Conservation (phyloP, 2,329 filamentous ascomycete species). For the Ophiosphaerella herpotricha region DNA sequence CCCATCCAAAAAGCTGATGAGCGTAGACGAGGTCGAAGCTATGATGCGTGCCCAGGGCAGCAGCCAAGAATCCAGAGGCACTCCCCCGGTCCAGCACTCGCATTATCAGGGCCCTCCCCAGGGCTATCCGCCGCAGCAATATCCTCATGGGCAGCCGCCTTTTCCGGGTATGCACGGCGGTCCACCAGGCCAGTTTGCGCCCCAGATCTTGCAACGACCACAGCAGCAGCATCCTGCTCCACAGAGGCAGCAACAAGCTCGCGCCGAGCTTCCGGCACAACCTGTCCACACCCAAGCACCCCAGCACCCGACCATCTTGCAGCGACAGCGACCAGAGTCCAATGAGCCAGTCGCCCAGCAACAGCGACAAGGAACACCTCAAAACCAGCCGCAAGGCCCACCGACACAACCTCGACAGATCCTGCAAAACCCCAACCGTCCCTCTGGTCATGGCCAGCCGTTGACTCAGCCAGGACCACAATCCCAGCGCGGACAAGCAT, state of each 20-base stretch:
- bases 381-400: slow-evolving; percentile 48
- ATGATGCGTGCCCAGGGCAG: slow-evolving; percentile 77
- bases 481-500: slow-evolving; percentile 40
- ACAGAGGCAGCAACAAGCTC: slow-evolving; percentile 50
- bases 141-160: slow-evolving; percentile 34
- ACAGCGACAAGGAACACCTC: slow-evolving; percentile 31
- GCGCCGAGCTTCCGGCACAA: slow-evolving; percentile 51
- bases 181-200: slow-evolving; percentile 51
- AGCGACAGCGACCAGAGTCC: slow-evolving; percentile 36
- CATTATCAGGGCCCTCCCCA: slow-evolving; percentile 5
- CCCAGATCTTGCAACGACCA: slow-evolving; percentile 56
- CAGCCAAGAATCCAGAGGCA: slow-evolving; percentile 16
- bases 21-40: slow-evolving; percentile 94
- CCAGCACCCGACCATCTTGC: slow-evolving; percentile 43
- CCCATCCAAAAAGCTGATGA: slow-evolving; percentile 78
- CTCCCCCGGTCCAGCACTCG: slow-evolving; percentile 37
- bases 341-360: slow-evolving; percentile 29
- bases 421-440: slow-evolving; percentile 76
- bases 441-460: slow-evolving; percentile 51
- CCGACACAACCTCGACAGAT: slow-evolving; percentile 68
- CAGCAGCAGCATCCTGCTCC: slow-evolving; percentile 47
- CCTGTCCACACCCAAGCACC: slow-evolving; percentile 31
- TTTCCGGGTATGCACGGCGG: slow-evolving; percentile 45
- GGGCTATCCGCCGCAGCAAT: slow-evolving; percentile 27
- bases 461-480: slow-evolving; percentile 34